phyloP scores from a whole-genome alignment of 805 yeast genomes.

The Nakazawaea sp. region DNA sequence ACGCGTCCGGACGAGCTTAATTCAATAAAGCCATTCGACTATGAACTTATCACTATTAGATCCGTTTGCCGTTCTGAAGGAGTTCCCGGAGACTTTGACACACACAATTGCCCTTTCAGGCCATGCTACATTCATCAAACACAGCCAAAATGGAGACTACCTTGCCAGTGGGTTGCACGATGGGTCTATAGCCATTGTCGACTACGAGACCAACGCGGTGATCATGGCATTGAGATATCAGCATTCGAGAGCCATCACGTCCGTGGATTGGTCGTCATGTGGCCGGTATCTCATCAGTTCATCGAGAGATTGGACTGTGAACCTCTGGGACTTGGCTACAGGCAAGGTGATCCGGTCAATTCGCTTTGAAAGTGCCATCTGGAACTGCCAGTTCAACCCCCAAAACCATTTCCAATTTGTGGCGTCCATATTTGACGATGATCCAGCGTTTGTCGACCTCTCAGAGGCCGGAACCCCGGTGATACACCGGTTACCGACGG shows the following conservation, averaged over 20 bases:
- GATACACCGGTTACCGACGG: conserved; percentile 13
- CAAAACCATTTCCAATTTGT: conserved; percentile 37
- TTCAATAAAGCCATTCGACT: too few relatives aligned
- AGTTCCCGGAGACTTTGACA: conserved; percentile 80
- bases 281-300: conserved; percentile 65
- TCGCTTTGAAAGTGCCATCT: conserved; percentile 62
- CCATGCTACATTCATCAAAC: conserved; percentile 60
- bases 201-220: conserved; percentile 59
- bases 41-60: conserved; percentile 84
- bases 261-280: conserved; percentile 66
- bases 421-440: conserved; percentile 61
- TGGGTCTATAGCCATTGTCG: conserved; percentile 70
- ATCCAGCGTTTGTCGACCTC: conserved; percentile 45
- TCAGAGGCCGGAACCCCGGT: conserved; percentile 15
- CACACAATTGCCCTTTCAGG: conserved; percentile 62
- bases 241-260: conserved; percentile 69
- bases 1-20: too few relatives aligned
- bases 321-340: conserved; percentile 68
- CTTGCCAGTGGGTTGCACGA: conserved; percentile 73
- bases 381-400: conserved; percentile 62
- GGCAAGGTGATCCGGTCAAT: conserved; percentile 33
- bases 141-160: conserved; percentile 75
- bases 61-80: conserved; percentile 88
- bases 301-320: conserved; percentile 76
- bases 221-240: conserved; percentile 46